These are phyloP conservation scores for Aspergillus pseudotamarii DNA, from an alignment of 2,329 filamentous ascomycete species.

Conservation along the genomic window DNA sequence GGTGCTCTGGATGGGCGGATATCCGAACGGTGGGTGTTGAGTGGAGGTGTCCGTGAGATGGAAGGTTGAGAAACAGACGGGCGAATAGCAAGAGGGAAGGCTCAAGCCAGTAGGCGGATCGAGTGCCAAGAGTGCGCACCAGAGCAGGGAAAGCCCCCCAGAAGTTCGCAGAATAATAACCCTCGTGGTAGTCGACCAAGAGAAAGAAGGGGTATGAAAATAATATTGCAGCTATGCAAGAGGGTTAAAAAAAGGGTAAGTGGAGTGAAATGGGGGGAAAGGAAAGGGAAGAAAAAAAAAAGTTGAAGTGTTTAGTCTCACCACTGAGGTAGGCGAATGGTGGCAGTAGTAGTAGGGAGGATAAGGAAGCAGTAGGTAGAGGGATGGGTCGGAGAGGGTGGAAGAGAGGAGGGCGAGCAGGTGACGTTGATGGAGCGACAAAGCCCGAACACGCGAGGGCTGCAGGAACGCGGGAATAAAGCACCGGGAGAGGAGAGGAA, in stretches of 20 bases:
- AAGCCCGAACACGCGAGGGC: slow-evolving; percentile 34
- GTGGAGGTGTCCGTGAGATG: slow-evolving; percentile 36
- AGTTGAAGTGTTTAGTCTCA: slow-evolving; percentile 20
- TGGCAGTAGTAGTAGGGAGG: slow-evolving; percentile 18
- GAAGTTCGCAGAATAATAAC: slow-evolving; percentile 16
- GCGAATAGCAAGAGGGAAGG: slow-evolving; percentile 28
- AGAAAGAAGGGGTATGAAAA: slow-evolving; percentile 15
- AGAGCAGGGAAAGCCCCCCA: slow-evolving; percentile 16
- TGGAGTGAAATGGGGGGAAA: slow-evolving; percentile 17
- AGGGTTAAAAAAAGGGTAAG: slow-evolving; percentile 4
- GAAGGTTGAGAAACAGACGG: slow-evolving; percentile 35
- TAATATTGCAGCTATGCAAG: slow-evolving; percentile 11
- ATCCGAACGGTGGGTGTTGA: slow-evolving; percentile 36
- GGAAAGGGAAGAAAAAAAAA: slow-evolving; percentile 21
- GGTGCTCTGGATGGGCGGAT: slow-evolving; percentile 38
- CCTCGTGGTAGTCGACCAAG: slow-evolving; percentile 12
- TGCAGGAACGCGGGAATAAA: slow-evolving; percentile 34
- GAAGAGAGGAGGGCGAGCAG: slow-evolving; percentile 28
- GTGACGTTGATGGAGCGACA: slow-evolving; percentile 38
- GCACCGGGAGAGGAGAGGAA: slow-evolving; percentile 24
- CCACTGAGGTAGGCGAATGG: slow-evolving; percentile 21
- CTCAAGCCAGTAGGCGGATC: slow-evolving; percentile 26
- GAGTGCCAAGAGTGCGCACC: slow-evolving; percentile 35
- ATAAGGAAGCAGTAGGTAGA: slow-evolving; percentile 16
- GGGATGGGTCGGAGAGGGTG: slow-evolving; percentile 17